A percentile compares a stretch with the other conserved stretches of the same genome.
Evolutionary conservation across 495 filamentous ascomycete genomes (phyloP).

Genomic region (Polyplosphaeria fusca): DNA sequence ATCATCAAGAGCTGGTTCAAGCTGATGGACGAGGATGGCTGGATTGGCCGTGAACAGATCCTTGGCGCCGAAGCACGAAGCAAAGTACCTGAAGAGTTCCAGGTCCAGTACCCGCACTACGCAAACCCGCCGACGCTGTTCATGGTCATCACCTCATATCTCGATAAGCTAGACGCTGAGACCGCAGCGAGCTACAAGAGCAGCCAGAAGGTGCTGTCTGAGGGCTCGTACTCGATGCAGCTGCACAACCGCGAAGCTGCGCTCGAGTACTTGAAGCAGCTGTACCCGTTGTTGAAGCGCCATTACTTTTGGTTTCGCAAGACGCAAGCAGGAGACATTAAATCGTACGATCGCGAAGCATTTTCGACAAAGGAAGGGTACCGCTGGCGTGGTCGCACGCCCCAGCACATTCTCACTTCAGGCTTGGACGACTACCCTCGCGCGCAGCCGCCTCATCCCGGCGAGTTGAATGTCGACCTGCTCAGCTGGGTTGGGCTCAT

Average conservation of each 20-base stretch:
- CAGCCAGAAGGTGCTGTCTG: constrained; percentile 36
- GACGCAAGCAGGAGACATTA: constrained; percentile 88
- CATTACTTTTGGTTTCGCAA: constrained; percentile 93
- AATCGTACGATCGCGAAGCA: constrained; percentile 81
- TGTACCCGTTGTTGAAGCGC: constrained; percentile 89
- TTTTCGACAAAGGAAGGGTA: constrained; percentile 87
- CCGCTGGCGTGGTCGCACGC: constrained; percentile 90
- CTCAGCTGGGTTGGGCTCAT: constrained; percentile 97
- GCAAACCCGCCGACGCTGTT: constrained; percentile 98
- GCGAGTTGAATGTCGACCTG: constrained; percentile 92
- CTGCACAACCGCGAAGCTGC: constrained; percentile 65
- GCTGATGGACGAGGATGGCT: constrained; percentile 93
- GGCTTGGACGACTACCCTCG: constrained; percentile 96
- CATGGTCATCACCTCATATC: constrained; percentile 76
- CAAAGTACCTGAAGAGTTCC: constrained; percentile 95
- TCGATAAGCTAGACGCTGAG: constrained; percentile 61
- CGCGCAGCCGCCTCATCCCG: constrained; percentile 92
- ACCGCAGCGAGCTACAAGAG: constrained; percentile 2
- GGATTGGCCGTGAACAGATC: constrained; percentile 97
- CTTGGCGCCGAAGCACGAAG: constrained; percentile 89
- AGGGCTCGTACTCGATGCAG: constrained; percentile 53
- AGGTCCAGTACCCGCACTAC: constrained; percentile 94
- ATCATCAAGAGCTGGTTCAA: constrained; percentile 95
- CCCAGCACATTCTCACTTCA: constrained; percentile 82
- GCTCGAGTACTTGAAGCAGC: constrained; percentile 66